Evolutionary conservation across 495 filamentous ascomycete species (phyloP), one percentile per base, ranked within the genome.

Genomic region (Astrothelium macrocarpum): DNA sequence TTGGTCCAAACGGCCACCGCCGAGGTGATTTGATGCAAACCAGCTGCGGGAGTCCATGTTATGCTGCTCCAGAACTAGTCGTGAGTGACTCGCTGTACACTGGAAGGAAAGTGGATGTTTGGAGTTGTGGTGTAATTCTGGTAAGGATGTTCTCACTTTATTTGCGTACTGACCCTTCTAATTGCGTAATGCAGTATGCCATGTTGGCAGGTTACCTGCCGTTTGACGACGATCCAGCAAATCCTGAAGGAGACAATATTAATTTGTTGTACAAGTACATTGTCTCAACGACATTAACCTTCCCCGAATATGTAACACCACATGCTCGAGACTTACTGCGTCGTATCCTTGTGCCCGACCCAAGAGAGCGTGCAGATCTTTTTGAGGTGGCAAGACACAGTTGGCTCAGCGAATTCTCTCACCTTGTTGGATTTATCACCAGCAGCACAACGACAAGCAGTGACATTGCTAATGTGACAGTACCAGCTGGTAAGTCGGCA

Each of bases 231-330:
- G 94, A 99, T 70, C 94, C 94, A 65, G 95, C 92, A 43, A 99
- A 99, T 71, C 94, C 94, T 3, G 94, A 99, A 77, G 94, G 94
- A 53, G 94, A 99, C 68, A 99, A 99, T 71, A 99, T 99, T 79
- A 99, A 97, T 74, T 80, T 97, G 4, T 81, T 99, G 60, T 99
- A 99, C 80, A 97, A 96, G 77, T 99, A 99, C 77, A 99, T 99
- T 67, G 91, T 96, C 62, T 95, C 91, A 45, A 97, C 94, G 4
- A 90, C 93, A 58, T 84, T 99, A 45, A 97, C 94, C 3, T 98
- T 98, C 74, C 94, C 94, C 43, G 94, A 98, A 86, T 97, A 98
- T 74, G 94, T 99, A 49, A 96, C 94, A 14, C 94, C 95, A 5
- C 95, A 99, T 75, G 93, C 94, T 23, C 84, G 94, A 62, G 94